Conservation (phyloP, 805 yeast genomes). For the Yarrowia alimentaria region DNA sequence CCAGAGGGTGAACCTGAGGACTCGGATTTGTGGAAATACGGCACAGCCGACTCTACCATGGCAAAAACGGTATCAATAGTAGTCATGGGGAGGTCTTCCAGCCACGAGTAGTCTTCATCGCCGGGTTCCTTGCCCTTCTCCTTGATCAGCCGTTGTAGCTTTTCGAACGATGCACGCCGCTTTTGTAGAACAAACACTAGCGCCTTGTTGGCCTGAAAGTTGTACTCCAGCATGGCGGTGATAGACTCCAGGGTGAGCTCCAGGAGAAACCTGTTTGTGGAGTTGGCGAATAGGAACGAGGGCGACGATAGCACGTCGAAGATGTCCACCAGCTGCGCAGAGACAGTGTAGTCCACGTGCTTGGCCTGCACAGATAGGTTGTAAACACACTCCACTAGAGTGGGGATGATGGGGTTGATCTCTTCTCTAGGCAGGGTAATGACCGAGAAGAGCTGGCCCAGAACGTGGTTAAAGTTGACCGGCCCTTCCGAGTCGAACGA, state of each 20-base stretch:
- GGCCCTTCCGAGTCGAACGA: constrained; percentile 17
- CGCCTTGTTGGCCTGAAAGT: constrained; percentile 24
- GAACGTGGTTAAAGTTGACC: constrained; percentile 8
- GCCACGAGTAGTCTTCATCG: constrained; percentile 21
- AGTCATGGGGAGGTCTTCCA: constrained; percentile 16
- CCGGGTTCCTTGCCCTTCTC: constrained; percentile 22
- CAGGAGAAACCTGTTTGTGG: constrained; percentile 11
- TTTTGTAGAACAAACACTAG: constrained; percentile 10
- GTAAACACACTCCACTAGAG: constrained; percentile 17
- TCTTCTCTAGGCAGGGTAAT: constrained; percentile 17
- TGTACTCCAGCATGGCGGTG: constrained; percentile 20
- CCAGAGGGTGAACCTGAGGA: background rate
- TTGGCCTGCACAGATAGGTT: constrained; percentile 23
- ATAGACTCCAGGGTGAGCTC: constrained; percentile 19
- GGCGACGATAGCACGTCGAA: constrained; percentile 15
- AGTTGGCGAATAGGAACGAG: constrained; percentile 17
- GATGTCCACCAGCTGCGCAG: constrained; percentile 17
- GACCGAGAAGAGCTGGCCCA: constrained; percentile 4
- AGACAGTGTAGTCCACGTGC: constrained; percentile 12
- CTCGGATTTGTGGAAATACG: background rate
- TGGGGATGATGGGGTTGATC: constrained; percentile 21
- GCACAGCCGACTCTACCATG: constrained; percentile 5
- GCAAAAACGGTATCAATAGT: constrained; percentile 17
- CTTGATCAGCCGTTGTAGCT: constrained; percentile 8
- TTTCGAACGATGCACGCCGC: constrained; percentile 12